phyloP scores from a whole-genome alignment of 345 rosid genomes.

The Boechera retrofracta region DNA sequence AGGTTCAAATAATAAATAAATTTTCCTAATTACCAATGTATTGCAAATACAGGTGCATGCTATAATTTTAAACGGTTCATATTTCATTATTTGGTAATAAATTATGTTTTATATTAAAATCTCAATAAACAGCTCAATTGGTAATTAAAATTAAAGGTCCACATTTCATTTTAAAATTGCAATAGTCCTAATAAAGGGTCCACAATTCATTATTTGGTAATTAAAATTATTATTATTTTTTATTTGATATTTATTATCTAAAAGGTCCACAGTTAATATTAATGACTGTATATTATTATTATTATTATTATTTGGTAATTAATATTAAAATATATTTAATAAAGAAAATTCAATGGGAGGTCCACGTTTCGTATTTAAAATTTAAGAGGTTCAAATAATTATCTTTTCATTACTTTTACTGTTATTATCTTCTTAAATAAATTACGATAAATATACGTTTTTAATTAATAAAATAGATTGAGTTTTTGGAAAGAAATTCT shows the following conservation, averaged over 20 bases:
- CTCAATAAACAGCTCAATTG: not conserved
- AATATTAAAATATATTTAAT: not conserved
- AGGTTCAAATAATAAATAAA: not conserved
- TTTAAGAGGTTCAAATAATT: not conserved
- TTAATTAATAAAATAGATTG: not conserved
- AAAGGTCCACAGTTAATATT: not conserved
- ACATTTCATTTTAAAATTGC: not conserved
- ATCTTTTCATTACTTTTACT: not conserved
- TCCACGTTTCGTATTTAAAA: not conserved
- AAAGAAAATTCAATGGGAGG: not conserved
- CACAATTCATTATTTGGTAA: not conserved
- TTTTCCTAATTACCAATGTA: not conserved
- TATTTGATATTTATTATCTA: not conserved
- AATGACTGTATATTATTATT: not conserved
- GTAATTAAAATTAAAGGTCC: not conserved
- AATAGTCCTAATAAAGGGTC: not conserved
- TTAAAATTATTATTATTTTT: not conserved
- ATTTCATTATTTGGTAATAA: not conserved
- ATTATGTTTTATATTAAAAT: not conserved
- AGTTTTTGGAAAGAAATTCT: not conserved
- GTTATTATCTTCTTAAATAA: not conserved
- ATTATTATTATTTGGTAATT: not conserved
- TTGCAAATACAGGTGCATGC: not conserved
- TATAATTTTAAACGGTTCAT: not conserved
- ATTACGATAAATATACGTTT: not conserved